A percentile compares a stretch with the other conserved stretches of the same genome.
phyloP scores from a whole-genome alignment of 495 filamentous ascomycete species.

The Penicillium crystallinum region DNA sequence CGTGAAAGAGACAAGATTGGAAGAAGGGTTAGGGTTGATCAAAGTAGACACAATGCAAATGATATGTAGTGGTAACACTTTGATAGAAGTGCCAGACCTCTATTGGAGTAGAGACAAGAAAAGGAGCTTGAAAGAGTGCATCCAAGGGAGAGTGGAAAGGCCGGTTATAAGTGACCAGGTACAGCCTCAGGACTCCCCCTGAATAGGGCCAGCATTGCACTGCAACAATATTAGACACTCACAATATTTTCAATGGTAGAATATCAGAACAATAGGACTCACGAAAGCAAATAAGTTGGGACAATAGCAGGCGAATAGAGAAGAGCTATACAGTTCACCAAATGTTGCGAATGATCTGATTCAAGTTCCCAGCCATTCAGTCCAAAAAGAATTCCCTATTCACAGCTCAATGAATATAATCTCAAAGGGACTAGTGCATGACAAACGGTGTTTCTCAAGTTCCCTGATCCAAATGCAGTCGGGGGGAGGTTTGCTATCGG shows the following conservation, averaged over 20 bases:
- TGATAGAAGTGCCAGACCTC: conserved; percentile 9
- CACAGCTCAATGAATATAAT: neutral
- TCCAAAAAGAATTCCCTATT: neutral
- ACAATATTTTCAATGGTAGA: neutral
- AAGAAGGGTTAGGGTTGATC: neutral
- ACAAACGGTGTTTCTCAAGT: neutral
- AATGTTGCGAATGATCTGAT: neutral
- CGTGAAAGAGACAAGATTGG: conserved; percentile 4
- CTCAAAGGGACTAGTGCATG: neutral
- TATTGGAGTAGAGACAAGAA: conserved; percentile 1
- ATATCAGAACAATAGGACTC: neutral
- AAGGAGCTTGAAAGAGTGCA: neutral
- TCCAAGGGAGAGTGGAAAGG: conserved; percentile 1
- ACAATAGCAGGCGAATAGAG: conserved; percentile 1
- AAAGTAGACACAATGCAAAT: neutral
- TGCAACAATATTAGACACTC: conserved; percentile 3
- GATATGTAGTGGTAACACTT: neutral
- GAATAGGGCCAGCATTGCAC: conserved; percentile 24
- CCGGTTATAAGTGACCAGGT: conserved; percentile 6
- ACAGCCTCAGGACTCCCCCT: conserved; percentile 23
- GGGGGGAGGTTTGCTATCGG: conserved; percentile 15
- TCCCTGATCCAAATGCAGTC: neutral
- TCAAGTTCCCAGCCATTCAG: neutral
- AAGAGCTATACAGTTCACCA: neutral
- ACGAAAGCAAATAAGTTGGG: neutral